A percentile compares a stretch with the other conserved stretches of the same genome.
phyloP scores from a whole-genome alignment of 2,329 filamentous ascomycete species.

The Fusarium kyushuense region DNA sequence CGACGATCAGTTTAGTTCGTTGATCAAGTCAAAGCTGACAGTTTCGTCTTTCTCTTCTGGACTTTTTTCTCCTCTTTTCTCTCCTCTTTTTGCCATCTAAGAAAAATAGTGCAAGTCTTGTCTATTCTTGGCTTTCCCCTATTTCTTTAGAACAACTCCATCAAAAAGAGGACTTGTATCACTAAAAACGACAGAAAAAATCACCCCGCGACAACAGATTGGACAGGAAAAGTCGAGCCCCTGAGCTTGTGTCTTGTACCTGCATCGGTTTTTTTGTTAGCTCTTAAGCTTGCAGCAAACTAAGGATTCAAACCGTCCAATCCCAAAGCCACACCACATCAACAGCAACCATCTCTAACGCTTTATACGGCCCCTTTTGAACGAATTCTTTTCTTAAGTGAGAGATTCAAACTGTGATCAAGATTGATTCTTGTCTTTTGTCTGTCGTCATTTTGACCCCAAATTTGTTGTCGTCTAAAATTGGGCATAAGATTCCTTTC shows the following conservation, averaged over 20 bases:
- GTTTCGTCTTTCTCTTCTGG: conserved; percentile 9
- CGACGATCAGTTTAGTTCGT: conserved; percentile 4
- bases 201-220: conserved; percentile 29
- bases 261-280: conserved; percentile 8
- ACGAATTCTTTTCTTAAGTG: background rate
- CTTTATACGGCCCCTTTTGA: conserved; percentile 19
- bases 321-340: background rate
- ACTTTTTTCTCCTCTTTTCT: background rate
- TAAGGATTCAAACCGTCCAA: background rate
- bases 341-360: conserved; percentile 13
- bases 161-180: background rate
- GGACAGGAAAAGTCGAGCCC: conserved; percentile 23
- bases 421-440: background rate
- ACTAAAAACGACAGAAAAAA: conserved; percentile 13
- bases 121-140: conserved; percentile 24
- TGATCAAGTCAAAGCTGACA: conserved; percentile 19
- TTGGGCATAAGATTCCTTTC: conserved; percentile 18
- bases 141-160: conserved; percentile 11
- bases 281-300: conserved; percentile 11
- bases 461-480: conserved; percentile 33
- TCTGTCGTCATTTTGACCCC: background rate
- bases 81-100: background rate
- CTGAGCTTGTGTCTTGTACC: conserved; percentile 31
- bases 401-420: background rate
- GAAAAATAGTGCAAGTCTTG: conserved; percentile 4